These are phyloP conservation scores for Phalaenopsis aphrodite DNA, from an alignment of 106 monocot species.

Conservation along the genomic window DNA sequence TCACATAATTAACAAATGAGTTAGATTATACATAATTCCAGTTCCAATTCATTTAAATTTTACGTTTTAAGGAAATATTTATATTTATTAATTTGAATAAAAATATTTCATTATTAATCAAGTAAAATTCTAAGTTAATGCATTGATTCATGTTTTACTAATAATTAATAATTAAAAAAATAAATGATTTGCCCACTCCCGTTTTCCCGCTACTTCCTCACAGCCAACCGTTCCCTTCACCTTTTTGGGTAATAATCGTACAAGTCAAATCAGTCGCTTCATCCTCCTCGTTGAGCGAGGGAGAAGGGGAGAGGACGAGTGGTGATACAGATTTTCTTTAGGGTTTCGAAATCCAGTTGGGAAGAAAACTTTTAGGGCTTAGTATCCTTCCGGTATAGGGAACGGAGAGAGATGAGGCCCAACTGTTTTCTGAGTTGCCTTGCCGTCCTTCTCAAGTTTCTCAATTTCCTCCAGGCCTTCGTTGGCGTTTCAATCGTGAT, in stretches of 20 bases:
- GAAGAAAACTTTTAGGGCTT: neutral
- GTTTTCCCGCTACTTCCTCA: neutral
- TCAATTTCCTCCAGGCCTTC: slow-evolving; percentile 78
- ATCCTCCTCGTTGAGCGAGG: neutral
- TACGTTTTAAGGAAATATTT: no score
- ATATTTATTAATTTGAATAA: no score
- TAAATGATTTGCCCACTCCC: neutral
- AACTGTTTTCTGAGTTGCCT: slow-evolving; percentile 35
- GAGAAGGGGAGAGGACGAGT: neutral
- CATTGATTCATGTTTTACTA: no score
- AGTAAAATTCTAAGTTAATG: no score
- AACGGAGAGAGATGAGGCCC: slow-evolving; percentile 19
- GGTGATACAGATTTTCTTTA: neutral
- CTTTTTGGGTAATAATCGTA: neutral
- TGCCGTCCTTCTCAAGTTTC: slow-evolving; percentile 46
- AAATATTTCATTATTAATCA: no score
- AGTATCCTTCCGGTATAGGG: neutral
- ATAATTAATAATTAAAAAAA: neutral
- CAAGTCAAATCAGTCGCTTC: neutral
- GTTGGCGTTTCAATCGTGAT: slow-evolving; percentile 49
- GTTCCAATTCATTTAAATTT: no score
- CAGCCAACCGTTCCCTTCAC: neutral
- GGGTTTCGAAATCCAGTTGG: neutral
- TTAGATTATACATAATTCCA: no score
- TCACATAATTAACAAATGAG: no score